Evolutionary conservation across 371 early-diverging fungal genomes (phyloP), one percentile per base, ranked within the genome.

Genomic region (Mucor mucedo): DNA sequence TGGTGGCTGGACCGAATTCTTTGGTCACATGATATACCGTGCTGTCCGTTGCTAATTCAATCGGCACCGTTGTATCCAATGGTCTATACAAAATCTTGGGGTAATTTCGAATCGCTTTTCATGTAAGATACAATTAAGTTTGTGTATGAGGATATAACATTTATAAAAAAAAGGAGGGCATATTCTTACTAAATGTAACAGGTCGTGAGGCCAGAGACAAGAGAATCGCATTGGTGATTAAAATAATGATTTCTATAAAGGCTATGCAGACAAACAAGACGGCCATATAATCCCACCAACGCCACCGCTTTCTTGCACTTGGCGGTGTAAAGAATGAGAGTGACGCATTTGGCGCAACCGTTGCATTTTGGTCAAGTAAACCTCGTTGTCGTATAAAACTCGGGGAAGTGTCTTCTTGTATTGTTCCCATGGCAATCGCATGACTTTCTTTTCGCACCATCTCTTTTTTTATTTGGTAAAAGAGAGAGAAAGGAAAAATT

Each of bases 1-100:
- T 84, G 0, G 85, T 74, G 1, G 87, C 86, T 10, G 80, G 77
- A 9, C 87, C 87, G 68, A 87, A 88, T 59, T 88, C 89, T 63
- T 85, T 87, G 13, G 85, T 84, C 52, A 89, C 76, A 61, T 89
- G 89, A 52, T 84, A 89, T n/a, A 89, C 74, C 10, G 59, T 41
- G 6, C 57, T 70, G 14, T 58, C 32, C 10, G 42, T n/a, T 5
- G 60, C 39, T n/a, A 70, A 16, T 60, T 38, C 69, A 41, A 72
- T 75, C 39, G 63, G 47, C 32, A 50, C 69, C 44, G 58, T 69
- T 57, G 72, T 72, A 66, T 66, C 83, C 40, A 87, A 65, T n/a
- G 78, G 80, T 7, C 75, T 71, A 38, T 87, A 87, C 2, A 73
- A 67, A 28, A 85, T 64, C 30, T 71, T 71, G 29, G 84, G 84